A percentile compares a stretch with the other conserved stretches of the same genome.
Conservation (phyloP, 345 rosid species). For the Brassica carinata region DNA sequence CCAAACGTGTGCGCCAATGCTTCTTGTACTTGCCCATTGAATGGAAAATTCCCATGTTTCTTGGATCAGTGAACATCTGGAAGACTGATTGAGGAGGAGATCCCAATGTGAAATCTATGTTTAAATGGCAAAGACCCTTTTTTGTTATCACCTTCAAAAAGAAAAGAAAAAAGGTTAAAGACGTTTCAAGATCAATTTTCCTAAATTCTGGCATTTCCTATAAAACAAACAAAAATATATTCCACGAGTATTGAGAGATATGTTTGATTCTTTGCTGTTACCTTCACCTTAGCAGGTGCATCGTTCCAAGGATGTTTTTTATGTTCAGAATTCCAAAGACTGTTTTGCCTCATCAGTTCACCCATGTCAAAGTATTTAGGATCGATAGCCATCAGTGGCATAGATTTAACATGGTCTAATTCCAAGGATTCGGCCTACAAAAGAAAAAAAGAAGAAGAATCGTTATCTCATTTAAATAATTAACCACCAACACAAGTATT, state of each 20-base stretch:
- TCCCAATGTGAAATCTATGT: constrained; percentile 19
- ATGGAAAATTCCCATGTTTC: neutral
- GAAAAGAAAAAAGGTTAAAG: neutral
- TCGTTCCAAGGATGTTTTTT: constrained; percentile 12
- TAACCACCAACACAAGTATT: neutral
- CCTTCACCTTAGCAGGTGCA: constrained; percentile 25
- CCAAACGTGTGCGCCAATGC: constrained; percentile 1
- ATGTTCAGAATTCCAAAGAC: constrained; percentile 5
- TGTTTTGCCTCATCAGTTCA: neutral
- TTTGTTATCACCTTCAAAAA: constrained; percentile 16
- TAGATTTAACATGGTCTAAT: constrained; percentile 27
- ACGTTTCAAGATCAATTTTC: neutral
- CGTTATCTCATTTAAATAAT: neutral
- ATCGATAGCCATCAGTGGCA: constrained; percentile 2
- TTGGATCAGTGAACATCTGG: constrained; percentile 24
- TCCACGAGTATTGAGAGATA: neutral
- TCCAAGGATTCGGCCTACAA: constrained; percentile 52
- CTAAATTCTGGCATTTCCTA: neutral
- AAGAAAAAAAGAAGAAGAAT: neutral
- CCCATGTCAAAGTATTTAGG: neutral
- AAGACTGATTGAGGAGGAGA: constrained; percentile 14
- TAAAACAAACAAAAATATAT: neutral
- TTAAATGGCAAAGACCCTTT: neutral
- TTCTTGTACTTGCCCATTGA: neutral
- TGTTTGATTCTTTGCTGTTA: neutral